These are phyloP conservation scores for Huntiella bhutanensis DNA, from an alignment of 2,329 filamentous ascomycete species.

Conservation along the genomic window DNA sequence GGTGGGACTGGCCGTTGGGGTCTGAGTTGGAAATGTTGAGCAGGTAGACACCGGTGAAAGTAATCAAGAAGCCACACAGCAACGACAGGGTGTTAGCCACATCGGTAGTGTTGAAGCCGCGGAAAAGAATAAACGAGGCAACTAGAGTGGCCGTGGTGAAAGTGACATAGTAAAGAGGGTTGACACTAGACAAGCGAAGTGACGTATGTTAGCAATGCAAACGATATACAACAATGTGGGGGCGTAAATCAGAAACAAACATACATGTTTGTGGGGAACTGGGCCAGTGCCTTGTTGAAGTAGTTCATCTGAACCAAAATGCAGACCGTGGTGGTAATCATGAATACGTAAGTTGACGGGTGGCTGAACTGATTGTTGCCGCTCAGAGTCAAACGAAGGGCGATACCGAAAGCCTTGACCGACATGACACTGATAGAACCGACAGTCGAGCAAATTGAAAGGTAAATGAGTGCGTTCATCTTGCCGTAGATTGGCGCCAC, in stretches of 20 bases:
- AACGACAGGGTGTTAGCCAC: slow-evolving; percentile 82
- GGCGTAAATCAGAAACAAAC: slow-evolving; percentile 18
- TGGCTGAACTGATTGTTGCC: slow-evolving; percentile 92
- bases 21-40: slow-evolving; percentile 89
- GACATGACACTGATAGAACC: slow-evolving; percentile 98
- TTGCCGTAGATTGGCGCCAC: slow-evolving; percentile 78
- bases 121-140: slow-evolving; percentile 90
- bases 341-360: slow-evolving; percentile 92
- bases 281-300: slow-evolving; percentile 94
- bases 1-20: slow-evolving; percentile 54
- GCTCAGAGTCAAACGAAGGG: slow-evolving; percentile 79
- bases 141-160: slow-evolving; percentile 89
- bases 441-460: slow-evolving; percentile 94
- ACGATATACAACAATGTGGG: not conserved
- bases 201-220: not conserved
- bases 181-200: slow-evolving; percentile 41
- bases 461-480: slow-evolving; percentile 87
- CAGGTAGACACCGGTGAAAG: slow-evolving; percentile 88
- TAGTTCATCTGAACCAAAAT: slow-evolving; percentile 99
- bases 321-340: slow-evolving; percentile 81
- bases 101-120: slow-evolving; percentile 88
- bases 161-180: slow-evolving; percentile 91
- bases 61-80: slow-evolving; percentile 80
- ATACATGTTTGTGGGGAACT: slow-evolving; percentile 94
- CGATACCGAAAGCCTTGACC: slow-evolving; percentile 95